phyloP scores from a whole-genome alignment of 163 green algal species.

The Scenedesmus sp. region DNA sequence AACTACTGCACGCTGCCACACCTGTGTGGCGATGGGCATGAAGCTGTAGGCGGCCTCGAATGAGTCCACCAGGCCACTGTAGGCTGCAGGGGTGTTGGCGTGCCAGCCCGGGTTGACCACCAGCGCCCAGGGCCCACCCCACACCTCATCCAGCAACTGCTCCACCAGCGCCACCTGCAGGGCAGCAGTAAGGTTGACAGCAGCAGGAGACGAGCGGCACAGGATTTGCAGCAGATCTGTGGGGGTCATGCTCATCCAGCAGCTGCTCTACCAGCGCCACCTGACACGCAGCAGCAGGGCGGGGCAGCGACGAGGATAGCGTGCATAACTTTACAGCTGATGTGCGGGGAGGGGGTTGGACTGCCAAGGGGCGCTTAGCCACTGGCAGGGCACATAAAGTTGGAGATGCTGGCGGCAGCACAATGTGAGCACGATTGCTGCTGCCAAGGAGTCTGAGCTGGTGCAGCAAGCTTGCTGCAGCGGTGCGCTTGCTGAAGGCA shows the following conservation, averaged over 20 bases:
- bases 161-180: constrained; percentile 67
- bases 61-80: constrained; percentile 36
- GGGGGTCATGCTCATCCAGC: background rate
- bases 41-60: constrained; percentile 65
- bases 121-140: constrained; percentile 55
- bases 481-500: background rate
- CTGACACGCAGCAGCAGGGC: background rate
- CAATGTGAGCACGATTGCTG: background rate
- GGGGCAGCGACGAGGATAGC: background rate
- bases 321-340: background rate
- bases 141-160: constrained; percentile 68
- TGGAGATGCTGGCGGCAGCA: background rate
- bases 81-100: constrained; percentile 34
- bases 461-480: background rate
- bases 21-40: constrained; percentile 61
- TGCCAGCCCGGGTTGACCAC: constrained; percentile 62
- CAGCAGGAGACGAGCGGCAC: too few relatives aligned
- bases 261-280: background rate
- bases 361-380: background rate
- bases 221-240: too few relatives aligned
- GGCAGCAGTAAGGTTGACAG: background rate
- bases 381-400: background rate
- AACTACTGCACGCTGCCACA: background rate
- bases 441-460: background rate
- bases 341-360: background rate